Evolutionary conservation across 805 yeast genomes (phyloP).

Genomic region (Metschnikowia lochheadii): DNA sequence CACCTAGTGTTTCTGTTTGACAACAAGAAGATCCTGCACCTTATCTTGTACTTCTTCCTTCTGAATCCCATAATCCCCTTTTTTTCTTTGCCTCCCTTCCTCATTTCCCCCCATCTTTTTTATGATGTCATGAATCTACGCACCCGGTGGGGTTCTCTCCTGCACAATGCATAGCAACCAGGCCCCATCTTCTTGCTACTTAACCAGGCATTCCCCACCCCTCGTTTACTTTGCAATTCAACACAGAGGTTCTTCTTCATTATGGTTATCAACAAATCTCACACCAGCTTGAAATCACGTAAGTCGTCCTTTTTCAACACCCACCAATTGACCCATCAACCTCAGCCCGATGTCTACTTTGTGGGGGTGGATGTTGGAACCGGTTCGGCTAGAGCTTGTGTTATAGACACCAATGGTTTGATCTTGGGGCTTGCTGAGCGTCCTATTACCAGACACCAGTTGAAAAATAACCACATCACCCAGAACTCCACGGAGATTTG

Average conservation of each 20-base stretch:
- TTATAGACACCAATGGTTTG: constrained; percentile 78
- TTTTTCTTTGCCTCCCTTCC: too few relatives aligned
- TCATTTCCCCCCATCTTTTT: too few relatives aligned
- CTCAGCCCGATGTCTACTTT: constrained; percentile 48
- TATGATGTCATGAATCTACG: constrained; percentile 1
- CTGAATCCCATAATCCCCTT: too few relatives aligned
- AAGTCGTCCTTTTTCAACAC: constrained; percentile 36
- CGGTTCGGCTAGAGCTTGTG: constrained; percentile 93
- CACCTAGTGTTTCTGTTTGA: too few relatives aligned
- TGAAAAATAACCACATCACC: constrained; percentile 70
- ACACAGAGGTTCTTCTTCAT: background rate
- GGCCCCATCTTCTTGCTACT: background rate
- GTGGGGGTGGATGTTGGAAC: constrained; percentile 96
- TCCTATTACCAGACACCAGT: constrained; percentile 71
- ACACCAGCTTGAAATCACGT: constrained; percentile 38
- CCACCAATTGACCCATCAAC: constrained; percentile 32
- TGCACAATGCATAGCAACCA: constrained; percentile 13
- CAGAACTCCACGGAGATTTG: constrained; percentile 91
- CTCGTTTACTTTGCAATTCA: background rate
- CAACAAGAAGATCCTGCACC: too few relatives aligned
- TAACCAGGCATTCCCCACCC: background rate
- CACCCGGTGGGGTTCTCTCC: background rate
- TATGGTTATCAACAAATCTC: constrained; percentile 29
- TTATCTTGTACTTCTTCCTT: too few relatives aligned
- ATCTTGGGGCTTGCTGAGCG: constrained; percentile 76